Evolutionary conservation across 345 rosid genomes (phyloP), one percentile per base, ranked within the genome.

Genomic region (Rhizophora apiculata): DNA sequence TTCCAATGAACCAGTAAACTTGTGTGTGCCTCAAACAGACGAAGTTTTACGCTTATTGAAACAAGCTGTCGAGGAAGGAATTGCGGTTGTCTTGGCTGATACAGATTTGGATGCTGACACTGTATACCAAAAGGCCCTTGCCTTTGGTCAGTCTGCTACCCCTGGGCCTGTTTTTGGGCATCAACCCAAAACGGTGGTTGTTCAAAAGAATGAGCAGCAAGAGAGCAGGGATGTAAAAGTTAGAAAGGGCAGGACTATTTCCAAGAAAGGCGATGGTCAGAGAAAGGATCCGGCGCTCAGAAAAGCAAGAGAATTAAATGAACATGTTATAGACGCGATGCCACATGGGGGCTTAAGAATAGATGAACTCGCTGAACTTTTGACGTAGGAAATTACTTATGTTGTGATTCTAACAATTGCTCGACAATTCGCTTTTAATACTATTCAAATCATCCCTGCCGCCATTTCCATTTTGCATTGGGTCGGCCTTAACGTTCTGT

Each of bases 331-430:
- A 64, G 81, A 75, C 68, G 79, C 67, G 20, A 67, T 64, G 24
- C 82, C 93, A 0, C 78, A 73, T 21, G 99, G 97, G 75, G 87
- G 86, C 77, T 74, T 88, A 57, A 67, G 81, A 65, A 73, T 93
- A 16, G 98, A 93, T 78, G 98, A 93, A 81, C 94, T 91, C 63
- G 98, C 97, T 63, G 88, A 91, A 81, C 72, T 91, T 56, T 81
- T 91, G 72, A 76, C 96, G 3, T 93, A 68, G 76, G 62, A 62
- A 22, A 26, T 52, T 6, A 43, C 4, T 4, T 9, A 1, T 16
- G 32, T 13, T 39, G 0, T 5, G 36, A 6, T 43, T 26, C 24
- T 37, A 57, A 5, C 48, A 24, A 37, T 68, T 32, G 59, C 39
- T 30, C 48, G 6, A 11, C 31, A 3, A 9, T 8, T 13, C 49